Evolutionary conservation across 768 basidiomycete genomes (phyloP), one percentile per base, ranked within the genome.

Genomic region (Naganishia kalamii): DNA sequence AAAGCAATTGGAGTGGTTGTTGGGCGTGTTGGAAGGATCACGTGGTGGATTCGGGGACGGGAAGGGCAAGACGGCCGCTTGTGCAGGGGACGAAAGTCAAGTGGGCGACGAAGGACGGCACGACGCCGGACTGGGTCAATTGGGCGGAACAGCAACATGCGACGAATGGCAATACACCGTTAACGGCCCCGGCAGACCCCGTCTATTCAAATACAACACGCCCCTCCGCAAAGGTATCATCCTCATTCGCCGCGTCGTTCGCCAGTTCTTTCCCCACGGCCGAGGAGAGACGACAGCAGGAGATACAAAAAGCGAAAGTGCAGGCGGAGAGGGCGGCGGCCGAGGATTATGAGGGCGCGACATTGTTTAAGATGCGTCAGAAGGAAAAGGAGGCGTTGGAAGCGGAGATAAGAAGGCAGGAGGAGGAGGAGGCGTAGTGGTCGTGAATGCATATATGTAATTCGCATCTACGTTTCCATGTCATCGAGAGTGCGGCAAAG

Each of bases 11-110:
- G 74, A 70, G 71, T 29, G 76, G 76, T 17, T 77, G 76, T 63
- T 77, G 76, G 76, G 75, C 74, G 1, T 77, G 76, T 60, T 74
- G 72, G 73, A 74, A 68, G 50, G 76, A 77, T 70, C 72, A 74
- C 62, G 23, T 49, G 29, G 49, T 61, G 35, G 65, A 35, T 63
- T 29, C 51, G 41, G n/a, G 47, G 32, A 11, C 30, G 25, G 32
- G 64, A 33, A 27, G 41, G 48, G 63, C 23, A 3, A 46, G 43
- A 13, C 63, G 60, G 43, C 51, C 59, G 19, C 17, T 72, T 21
- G 68, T 69, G 19, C 50, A 66, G 1, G 76, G 76, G 1, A 59
- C 69, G 1, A 74, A 74, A 49, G 75, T 69, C 2, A 70, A 68
- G 49, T 77, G 72, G 71, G 71, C 68, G 19, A 64, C 30, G 19